phyloP scores from a whole-genome alignment of 148 eudicot genomes.

The Linanthus parryae region DNA sequence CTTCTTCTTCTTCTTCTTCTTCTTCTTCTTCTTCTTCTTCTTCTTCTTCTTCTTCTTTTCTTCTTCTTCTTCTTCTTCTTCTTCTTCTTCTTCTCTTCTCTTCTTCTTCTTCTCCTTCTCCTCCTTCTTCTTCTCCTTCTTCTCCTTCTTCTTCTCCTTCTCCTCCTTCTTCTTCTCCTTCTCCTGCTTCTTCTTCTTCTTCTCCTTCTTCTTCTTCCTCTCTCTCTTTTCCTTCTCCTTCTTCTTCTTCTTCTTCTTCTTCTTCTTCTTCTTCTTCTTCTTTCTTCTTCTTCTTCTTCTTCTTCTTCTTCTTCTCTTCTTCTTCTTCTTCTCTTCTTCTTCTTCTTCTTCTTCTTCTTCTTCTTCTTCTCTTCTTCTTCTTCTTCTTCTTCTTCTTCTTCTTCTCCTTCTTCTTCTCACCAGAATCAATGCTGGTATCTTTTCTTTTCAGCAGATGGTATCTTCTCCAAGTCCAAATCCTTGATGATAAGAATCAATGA shows the following conservation, averaged over 20 bases:
- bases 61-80: neutral
- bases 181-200: neutral
- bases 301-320: neutral
- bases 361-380: neutral
- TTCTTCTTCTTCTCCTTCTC: neutral
- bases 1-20: neutral
- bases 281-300: neutral
- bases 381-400: neutral
- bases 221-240: neutral
- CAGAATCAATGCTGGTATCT: too few species aligned
- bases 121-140: neutral
- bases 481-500: too few species aligned
- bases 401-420: neutral
- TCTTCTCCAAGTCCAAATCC: too few species aligned
- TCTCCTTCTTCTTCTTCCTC: neutral
- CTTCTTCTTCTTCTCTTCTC: neutral
- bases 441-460: too few species aligned
- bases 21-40: neutral
- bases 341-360: slow-evolving; percentile 1
- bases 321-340: neutral
- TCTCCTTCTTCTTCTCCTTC: neutral
- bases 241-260: neutral
- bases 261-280: too few species aligned
- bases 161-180: neutral
- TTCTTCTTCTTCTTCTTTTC: neutral